Base-by-base conservation (phyloP, 768 basidiomycete genomes). In the Mycena olivaceomarginata region DNA sequence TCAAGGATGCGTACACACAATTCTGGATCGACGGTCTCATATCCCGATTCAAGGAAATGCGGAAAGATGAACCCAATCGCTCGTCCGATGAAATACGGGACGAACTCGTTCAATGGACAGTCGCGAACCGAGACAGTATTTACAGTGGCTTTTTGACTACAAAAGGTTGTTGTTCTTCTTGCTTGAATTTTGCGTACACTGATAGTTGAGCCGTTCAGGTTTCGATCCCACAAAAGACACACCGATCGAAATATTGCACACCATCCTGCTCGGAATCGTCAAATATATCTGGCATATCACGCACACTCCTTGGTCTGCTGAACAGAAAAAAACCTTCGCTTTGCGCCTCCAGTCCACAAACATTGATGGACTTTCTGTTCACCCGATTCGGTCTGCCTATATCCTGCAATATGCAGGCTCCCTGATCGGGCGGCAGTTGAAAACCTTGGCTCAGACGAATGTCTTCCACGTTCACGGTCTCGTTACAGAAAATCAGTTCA, bases 1-100 rank as follows among this genome's bases (percentile, higher is more conserved):
- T 88, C 39, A 89, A 90, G 75, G 89, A 89, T 76, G 62, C 66
- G 20, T 84, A 84, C 63, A 85, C 87, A 0, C 85, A 89, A 72
- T 68, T 81, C 51, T 89, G 86, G 86, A 88, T 89, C 74, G 82
- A 87, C 3, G 39, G 75, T 0, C 80, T 89, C 5, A 78, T 87
- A 7, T 62, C 70, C 11, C 73, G 77, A 20, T 77, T 83, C 43
- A 75, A 80, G 20, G 56, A 71, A 37, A 46, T 81, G 77, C 80
- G 80, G 15, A 79, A 80, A 67, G 66, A 73, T 2, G 43, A 84
- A n/a, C 80, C 81, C n/a, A 41, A 46, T 37, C 53, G 59, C 3
- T 56, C 79, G 4, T 8, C 51, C 11, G 76, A 43, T 9, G 80
- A 83, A 20, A 84, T 86, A 43, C 75, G 82, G 18, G 31, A 41